Conservation (phyloP, 805 yeast species). For the Spathaspora hagerdaliae region DNA sequence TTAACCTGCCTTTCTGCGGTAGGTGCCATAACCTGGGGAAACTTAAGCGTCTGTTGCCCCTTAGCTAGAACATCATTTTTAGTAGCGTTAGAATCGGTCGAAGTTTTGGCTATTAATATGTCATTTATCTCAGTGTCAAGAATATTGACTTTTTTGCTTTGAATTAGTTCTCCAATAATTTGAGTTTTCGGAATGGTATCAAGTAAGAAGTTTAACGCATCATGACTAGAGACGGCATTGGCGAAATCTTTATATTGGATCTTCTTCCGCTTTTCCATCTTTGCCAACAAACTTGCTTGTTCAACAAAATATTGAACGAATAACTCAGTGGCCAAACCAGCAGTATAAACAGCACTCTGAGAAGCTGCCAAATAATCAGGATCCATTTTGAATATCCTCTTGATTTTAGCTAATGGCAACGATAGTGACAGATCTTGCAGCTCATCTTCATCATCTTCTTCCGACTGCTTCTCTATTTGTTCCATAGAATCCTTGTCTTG, state of each 20-base stretch:
- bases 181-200: slow-evolving; percentile 66
- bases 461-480: slow-evolving; percentile 1
- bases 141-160: slow-evolving; percentile 33
- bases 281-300: slow-evolving; percentile 64
- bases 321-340: slow-evolving; percentile 75
- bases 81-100: slow-evolving; percentile 4
- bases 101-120: slow-evolving; percentile 6
- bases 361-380: slow-evolving; percentile 68
- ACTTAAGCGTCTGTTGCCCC: slow-evolving; percentile 38
- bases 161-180: slow-evolving; percentile 46
- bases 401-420: slow-evolving; percentile 66
- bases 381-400: slow-evolving; percentile 69
- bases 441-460: slow-evolving; percentile 18
- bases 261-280: slow-evolving; percentile 62
- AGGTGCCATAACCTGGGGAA: slow-evolving; percentile 3
- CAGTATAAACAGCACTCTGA: slow-evolving; percentile 66
- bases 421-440: slow-evolving; percentile 24
- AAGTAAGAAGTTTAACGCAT: slow-evolving; percentile 57
- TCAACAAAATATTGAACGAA: slow-evolving; percentile 68
- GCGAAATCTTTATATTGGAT: slow-evolving; percentile 70
- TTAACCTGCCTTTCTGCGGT: slow-evolving; percentile 12
- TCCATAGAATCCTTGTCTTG: slow-evolving; percentile 8
- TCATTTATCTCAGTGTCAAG: slow-evolving; percentile 6
- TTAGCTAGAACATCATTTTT: slow-evolving; percentile 20
- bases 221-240: slow-evolving; percentile 54